phyloP scores from a whole-genome alignment of 192 early-diverging fungal species.

The Pilobolus umbonatus region DNA sequence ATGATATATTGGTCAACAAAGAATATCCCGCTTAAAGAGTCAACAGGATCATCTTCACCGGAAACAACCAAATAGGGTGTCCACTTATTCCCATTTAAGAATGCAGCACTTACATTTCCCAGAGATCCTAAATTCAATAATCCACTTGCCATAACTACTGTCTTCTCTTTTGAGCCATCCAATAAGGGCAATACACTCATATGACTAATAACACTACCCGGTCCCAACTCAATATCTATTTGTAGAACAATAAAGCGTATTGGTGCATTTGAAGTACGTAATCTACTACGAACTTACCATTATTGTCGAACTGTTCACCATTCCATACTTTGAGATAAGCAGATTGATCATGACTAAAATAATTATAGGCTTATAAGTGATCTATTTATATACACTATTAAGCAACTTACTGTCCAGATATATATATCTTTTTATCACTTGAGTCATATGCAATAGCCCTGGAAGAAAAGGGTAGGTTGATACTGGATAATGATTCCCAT shows the following conservation, averaged over 20 bases:
- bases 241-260: not conserved
- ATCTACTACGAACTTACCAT: not conserved
- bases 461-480: constrained; percentile 6
- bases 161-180: not conserved
- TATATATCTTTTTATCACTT: constrained; percentile 13
- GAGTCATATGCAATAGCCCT: constrained; percentile 17
- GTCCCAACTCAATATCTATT: constrained; percentile 8
- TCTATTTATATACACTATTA: no score
- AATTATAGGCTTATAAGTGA: no score
- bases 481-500: constrained; percentile 6
- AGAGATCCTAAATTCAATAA: constrained; percentile 32
- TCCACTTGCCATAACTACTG: constrained; percentile 42
- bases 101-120: constrained; percentile 42
- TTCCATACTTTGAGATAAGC: constrained; percentile 18
- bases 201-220: constrained; percentile 20
- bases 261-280: not conserved
- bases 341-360: no score
- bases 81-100: constrained; percentile 46
- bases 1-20: constrained; percentile 1
- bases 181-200: constrained; percentile 11
- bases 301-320: constrained; percentile 3
- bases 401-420: constrained; percentile 40
- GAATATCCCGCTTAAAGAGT: constrained; percentile 24
- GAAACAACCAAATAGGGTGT: constrained; percentile 41
- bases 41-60: constrained; percentile 18